Evolutionary conservation across 805 yeast species (phyloP).

Genomic region (Naumovozyma dairenensis): DNA sequence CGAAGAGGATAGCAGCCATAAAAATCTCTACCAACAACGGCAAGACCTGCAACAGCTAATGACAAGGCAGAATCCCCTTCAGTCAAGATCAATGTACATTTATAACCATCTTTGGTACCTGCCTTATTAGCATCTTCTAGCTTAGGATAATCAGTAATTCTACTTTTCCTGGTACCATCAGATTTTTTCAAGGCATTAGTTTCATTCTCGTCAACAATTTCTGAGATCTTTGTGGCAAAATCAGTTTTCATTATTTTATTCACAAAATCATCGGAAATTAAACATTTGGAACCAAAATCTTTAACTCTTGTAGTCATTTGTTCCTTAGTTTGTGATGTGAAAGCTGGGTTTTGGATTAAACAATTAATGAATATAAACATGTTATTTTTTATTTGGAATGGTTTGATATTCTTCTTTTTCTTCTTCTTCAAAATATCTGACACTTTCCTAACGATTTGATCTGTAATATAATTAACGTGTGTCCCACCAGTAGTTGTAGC

Average conservation of each 20-base stretch:
- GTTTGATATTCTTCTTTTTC: slow-evolving; percentile 64
- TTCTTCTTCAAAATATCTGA: slow-evolving; percentile 62
- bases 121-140: slow-evolving; percentile 94
- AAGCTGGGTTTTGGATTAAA: slow-evolving; percentile 91
- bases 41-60: slow-evolving; percentile 84
- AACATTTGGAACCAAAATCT: slow-evolving; percentile 81
- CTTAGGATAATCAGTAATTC: slow-evolving; percentile 83
- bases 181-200: slow-evolving; percentile 78
- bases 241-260: slow-evolving; percentile 68
- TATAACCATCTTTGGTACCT: slow-evolving; percentile 84
- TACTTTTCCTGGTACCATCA: slow-evolving; percentile 75
- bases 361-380: slow-evolving; percentile 88
- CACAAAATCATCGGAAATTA: slow-evolving; percentile 68
- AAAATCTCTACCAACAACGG: slow-evolving; percentile 89
- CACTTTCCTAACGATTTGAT: slow-evolving; percentile 71
- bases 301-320: slow-evolving; percentile 81
- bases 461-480: slow-evolving; percentile 78
- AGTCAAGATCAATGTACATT: slow-evolving; percentile 86
- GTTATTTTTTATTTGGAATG: slow-evolving; percentile 80
- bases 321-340: slow-evolving; percentile 95
- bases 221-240: slow-evolving; percentile 54
- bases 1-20: slow-evolving; percentile 93
- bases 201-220: slow-evolving; percentile 80
- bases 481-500: slow-evolving; percentile 98
- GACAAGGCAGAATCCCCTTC: slow-evolving; percentile 97